phyloP scores from a whole-genome alignment of 495 filamentous ascomycete genomes.

The Neurospora cerealis region DNA sequence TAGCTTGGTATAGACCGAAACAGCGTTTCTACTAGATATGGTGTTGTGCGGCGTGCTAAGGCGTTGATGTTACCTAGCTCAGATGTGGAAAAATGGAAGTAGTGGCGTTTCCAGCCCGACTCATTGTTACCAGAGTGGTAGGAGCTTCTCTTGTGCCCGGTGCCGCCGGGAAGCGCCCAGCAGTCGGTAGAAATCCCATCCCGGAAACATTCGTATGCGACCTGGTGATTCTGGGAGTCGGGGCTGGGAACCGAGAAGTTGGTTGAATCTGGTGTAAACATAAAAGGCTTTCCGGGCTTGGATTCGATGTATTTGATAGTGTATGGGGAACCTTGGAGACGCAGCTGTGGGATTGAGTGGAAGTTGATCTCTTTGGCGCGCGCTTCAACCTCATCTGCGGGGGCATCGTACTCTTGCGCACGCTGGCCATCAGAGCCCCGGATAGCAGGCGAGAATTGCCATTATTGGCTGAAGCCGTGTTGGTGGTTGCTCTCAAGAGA shows the following conservation, averaged over 20 bases:
- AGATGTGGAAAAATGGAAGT: neutral
- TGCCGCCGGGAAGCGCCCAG: neutral
- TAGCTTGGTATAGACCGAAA: neutral
- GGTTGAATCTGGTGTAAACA: neutral
- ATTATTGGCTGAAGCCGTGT: conserved; percentile 7
- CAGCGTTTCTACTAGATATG: neutral
- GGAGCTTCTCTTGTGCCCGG: accelerated
- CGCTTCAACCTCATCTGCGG: neutral
- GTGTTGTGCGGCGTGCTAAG: neutral
- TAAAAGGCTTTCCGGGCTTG: conserved; percentile 4
- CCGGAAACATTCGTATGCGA: neutral
- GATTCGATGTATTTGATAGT: conserved; percentile 12
- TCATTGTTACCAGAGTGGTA: neutral
- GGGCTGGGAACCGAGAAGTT: neutral
- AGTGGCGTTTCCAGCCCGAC: neutral
- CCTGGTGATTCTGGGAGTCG: neutral
- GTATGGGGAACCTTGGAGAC: neutral
- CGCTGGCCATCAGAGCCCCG: conserved; percentile 16
- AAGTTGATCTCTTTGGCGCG: neutral
- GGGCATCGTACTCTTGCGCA: conserved; percentile 23
- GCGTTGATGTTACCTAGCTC: neutral
- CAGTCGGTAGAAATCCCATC: neutral
- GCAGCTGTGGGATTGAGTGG: neutral
- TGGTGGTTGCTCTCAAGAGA: neutral
- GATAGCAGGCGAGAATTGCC: conserved; percentile 22